Evolutionary conservation across 2,329 filamentous ascomycete species (phyloP).

Genomic region (Hawksworthiomyces lignivorus): DNA sequence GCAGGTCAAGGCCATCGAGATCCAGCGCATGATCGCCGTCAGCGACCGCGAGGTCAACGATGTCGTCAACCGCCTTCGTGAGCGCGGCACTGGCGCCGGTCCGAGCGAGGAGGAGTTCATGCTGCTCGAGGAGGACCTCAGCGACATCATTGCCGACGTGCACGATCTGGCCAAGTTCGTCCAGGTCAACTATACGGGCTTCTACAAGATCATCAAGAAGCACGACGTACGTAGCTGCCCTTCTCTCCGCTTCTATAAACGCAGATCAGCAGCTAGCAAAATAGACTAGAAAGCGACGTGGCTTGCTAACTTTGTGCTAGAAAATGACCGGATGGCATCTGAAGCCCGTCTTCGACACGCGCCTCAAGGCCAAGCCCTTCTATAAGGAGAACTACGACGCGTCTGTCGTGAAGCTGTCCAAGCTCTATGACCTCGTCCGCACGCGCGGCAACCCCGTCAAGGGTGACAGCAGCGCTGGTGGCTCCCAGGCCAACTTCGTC

Average conservation of each 20-base stretch:
- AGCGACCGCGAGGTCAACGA: slow-evolving; percentile 86
- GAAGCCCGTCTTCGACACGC: slow-evolving; percentile 89
- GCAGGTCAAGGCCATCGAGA: slow-evolving; percentile 94
- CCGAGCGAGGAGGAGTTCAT: slow-evolving; percentile 90
- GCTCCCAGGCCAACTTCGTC: slow-evolving; percentile 88
- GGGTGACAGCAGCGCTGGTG: slow-evolving; percentile 86
- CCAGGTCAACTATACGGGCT: slow-evolving; percentile 96
- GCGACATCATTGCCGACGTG: slow-evolving; percentile 96
- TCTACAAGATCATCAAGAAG: slow-evolving; percentile 99
- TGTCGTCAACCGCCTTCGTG: slow-evolving; percentile 68
- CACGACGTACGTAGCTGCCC: slow-evolving; percentile 65
- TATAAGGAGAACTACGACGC: slow-evolving; percentile 99
- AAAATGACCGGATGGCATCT: slow-evolving; percentile 94
- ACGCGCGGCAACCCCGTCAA: slow-evolving; percentile 88
- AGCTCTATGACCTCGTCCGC: slow-evolving; percentile 87
- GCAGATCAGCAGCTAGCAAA: no score
- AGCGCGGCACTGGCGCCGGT: slow-evolving; percentile 47
- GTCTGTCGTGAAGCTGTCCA: slow-evolving; percentile 89
- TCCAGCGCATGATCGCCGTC: slow-evolving; percentile 78
- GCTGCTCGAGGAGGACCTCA: slow-evolving; percentile 86
- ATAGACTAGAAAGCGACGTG: no score
- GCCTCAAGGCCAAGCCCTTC: slow-evolving; percentile 92
- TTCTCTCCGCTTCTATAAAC: background rate
- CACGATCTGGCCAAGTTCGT: slow-evolving; percentile 98
- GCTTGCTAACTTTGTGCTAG: slow-evolving; percentile 35